Evolutionary conservation across 2,329 filamentous ascomycete species (phyloP).

Genomic region (Cercospora brassicicola): DNA sequence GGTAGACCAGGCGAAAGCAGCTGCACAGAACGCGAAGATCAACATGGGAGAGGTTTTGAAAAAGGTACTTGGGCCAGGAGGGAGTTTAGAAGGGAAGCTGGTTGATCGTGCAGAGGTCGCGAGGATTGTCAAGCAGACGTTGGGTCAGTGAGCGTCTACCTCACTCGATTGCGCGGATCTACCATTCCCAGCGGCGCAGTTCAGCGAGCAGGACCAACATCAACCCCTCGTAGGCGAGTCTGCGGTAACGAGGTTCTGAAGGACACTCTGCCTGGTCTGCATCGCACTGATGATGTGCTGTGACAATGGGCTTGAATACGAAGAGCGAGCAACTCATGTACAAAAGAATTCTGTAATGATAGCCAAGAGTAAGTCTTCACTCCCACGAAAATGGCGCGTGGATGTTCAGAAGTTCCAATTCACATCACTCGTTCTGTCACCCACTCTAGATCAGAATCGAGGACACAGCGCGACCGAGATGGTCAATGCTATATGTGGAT

Average conservation of each 20-base stretch:
- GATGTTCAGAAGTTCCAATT: background rate
- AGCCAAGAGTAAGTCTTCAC: background rate
- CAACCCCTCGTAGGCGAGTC: too few species aligned
- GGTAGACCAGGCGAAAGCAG: constrained; percentile 51
- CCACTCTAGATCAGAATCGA: background rate
- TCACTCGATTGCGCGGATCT: background rate
- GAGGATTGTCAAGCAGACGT: constrained; percentile 56
- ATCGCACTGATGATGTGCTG: background rate
- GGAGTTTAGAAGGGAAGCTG: constrained; percentile 61
- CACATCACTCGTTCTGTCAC: background rate
- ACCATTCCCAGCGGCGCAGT: background rate
- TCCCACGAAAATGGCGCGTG: background rate
- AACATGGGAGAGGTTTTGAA: constrained; percentile 65
- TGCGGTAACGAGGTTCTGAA: too few species aligned
- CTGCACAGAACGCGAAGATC: constrained; percentile 51
- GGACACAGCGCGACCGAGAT: background rate
- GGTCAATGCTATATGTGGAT: background rate
- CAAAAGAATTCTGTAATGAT: background rate
- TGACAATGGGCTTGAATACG: background rate
- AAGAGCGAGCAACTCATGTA: background rate
- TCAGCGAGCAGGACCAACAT: background rate
- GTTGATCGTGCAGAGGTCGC: constrained; percentile 64
- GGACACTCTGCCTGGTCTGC: too few species aligned
- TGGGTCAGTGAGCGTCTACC: constrained; percentile 22
- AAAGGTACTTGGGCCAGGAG: constrained; percentile 53